Evolutionary conservation across 108 stramenopile species (phyloP).

Genomic region (Stephanodiscus triporus): DNA sequence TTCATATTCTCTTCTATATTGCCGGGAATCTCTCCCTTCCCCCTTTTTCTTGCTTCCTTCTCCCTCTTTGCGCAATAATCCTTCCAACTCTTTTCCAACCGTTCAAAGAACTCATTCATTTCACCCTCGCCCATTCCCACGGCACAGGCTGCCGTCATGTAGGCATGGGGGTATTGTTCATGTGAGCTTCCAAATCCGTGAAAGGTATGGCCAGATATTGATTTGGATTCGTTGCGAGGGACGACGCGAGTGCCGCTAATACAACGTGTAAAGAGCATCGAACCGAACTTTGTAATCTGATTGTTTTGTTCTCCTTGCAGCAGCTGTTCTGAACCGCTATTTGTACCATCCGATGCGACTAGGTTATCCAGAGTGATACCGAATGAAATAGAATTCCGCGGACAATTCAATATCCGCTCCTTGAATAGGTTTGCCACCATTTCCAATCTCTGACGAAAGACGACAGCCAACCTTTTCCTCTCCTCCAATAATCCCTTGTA

Average conservation of each 20-base stretch:
- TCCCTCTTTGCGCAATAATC: constrained; percentile 66
- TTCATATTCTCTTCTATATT: neutral
- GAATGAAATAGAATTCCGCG: constrained; percentile 95
- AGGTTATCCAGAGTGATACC: constrained; percentile 90
- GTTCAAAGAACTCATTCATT: constrained; percentile 84
- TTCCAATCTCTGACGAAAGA: constrained; percentile 58
- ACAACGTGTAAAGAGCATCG: constrained; percentile 97
- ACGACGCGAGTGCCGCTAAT: constrained; percentile 93
- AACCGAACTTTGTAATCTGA: constrained; percentile 87
- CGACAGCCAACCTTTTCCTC: constrained; percentile 56
- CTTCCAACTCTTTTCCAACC: constrained; percentile 78
- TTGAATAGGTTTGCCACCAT: constrained; percentile 79
- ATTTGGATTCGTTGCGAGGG: constrained; percentile 58
- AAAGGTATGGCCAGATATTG: constrained; percentile 71
- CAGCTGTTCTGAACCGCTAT: neutral
- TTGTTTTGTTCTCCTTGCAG: constrained; percentile 34
- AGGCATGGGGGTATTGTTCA: constrained; percentile 72
- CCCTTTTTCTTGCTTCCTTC: constrained; percentile 47
- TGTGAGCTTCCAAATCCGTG: constrained; percentile 84
- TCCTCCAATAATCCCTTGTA: constrained; percentile 70
- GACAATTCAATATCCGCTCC: constrained; percentile 84
- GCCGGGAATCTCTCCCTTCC: neutral
- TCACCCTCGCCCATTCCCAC: constrained; percentile 82
- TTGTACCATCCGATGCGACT: constrained; percentile 26
- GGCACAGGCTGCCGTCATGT: constrained; percentile 95